phyloP scores from a whole-genome alignment of 176 grass and related monocot species.

The Chrysopogon serrulatus region DNA sequence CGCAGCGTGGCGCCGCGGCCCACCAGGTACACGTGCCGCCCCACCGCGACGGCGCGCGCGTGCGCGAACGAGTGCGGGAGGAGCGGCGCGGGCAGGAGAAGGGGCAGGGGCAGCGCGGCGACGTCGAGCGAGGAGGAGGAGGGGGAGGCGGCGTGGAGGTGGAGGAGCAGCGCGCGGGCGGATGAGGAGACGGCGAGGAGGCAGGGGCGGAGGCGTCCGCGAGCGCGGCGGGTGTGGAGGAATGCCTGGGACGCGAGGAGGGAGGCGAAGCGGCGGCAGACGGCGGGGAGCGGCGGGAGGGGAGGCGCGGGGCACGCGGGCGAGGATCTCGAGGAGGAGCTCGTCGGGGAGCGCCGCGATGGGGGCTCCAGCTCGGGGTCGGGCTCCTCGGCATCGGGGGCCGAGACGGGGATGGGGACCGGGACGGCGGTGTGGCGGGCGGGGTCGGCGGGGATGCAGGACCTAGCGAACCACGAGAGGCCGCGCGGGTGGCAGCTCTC shows the following conservation, averaged over 20 bases:
- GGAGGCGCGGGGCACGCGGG: slow-evolving; percentile 40
- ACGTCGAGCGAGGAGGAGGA: neutral
- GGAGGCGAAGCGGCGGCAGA: slow-evolving; percentile 61
- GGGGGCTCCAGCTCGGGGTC: slow-evolving; percentile 4
- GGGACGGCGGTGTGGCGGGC: slow-evolving; percentile 50
- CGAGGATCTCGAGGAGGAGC: slow-evolving; percentile 68
- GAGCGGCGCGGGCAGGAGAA: neutral
- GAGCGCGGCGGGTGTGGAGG: slow-evolving; percentile 48
- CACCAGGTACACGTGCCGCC: slow-evolving; percentile 54
- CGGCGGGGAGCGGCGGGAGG: slow-evolving; percentile 41
- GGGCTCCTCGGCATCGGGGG: neutral
- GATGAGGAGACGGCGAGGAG: slow-evolving; percentile 36
- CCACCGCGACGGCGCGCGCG: slow-evolving; percentile 52
- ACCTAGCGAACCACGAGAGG: slow-evolving; percentile 63
- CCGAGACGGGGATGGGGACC: neutral
- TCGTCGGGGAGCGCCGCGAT: slow-evolving; percentile 60
- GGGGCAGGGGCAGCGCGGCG: slow-evolving; percentile 30
- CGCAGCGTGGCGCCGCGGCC: slow-evolving; percentile 54
- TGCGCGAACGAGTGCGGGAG: slow-evolving; percentile 32
- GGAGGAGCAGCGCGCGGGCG: slow-evolving; percentile 43
- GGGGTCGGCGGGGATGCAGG: slow-evolving; percentile 74
- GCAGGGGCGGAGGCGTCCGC: slow-evolving; percentile 45
- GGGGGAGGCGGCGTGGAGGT: neutral
- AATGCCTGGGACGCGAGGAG: slow-evolving; percentile 40
- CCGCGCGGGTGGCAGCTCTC: slow-evolving; percentile 71